Evolutionary conservation across 768 basidiomycete species (phyloP), one percentile per base, ranked within the genome.

Genomic region (Neoboletus subvelutipes): DNA sequence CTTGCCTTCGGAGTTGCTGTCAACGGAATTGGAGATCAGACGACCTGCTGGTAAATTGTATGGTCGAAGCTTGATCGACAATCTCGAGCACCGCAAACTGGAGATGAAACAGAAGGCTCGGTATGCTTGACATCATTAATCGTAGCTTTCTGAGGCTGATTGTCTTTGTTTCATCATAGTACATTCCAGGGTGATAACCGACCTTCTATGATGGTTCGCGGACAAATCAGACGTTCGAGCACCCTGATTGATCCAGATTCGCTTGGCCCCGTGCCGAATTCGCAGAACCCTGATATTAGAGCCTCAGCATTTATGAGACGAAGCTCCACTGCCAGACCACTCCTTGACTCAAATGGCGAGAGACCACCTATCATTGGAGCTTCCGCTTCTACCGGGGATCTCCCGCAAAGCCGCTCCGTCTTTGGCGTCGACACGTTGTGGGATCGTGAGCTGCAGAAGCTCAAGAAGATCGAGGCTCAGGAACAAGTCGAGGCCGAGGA

Each of bases 351-450:
- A 61, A 83, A 85, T 28, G 73, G 76, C 20, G 76, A 76, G 42
- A 64, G 65, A 53, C 56, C 58, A 48, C 58, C 72, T 59, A 49
- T 64, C 48, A 60, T 74, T 6, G 75, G 72, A 17, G 64, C 67
- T 26, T 70, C 71, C 12, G 65, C 72, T 39, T 70, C 69, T 33
- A 62, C 68, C 9, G 70, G 66, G 18, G 75, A 65, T 54, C 68
- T 78, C 50, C 55, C 78, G 0, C 78, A 75, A 41, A 81, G 80
- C 39, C 83, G 81, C 55, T 94, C 93, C n/a, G 92, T 95, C 11
- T 97, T 96, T 65, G 94, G 94, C 2, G 88, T 91, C 1, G 94
- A 97, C 70, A 89, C 88, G n/a, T 65, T 96, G 11, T 96, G 94
- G 94, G 89, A 95, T 67, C 80, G 84, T 40, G 94, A 97, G 72